Evolutionary conservation across 306 rosid genomes (phyloP), one percentile per base, ranked within the genome.

Genomic region (Quillaja saponaria): DNA sequence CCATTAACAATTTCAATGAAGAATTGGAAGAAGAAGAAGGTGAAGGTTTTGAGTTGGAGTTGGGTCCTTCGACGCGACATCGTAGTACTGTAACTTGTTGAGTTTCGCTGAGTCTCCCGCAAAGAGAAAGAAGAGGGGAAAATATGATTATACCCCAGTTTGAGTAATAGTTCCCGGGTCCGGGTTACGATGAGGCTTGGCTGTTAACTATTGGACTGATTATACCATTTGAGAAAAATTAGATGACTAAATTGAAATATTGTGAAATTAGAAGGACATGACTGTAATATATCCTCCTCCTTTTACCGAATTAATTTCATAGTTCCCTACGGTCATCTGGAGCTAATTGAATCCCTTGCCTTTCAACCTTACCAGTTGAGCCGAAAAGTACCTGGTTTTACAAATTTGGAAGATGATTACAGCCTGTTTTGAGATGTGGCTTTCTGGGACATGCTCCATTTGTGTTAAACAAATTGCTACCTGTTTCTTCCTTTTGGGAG

Each of bases 361-460:
- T 58, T 17, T 38, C 4, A 19, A 56, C 52, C 58, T 48, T 4
- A 13, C 35, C 54, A 34, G 7, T 15, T 15, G 15, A 16, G 25
- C 58, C 7, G 4, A 25, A 34, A 25, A 21, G 25, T 17, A 15
- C 16, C 12, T 4, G 11, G 3, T 16, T 10, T 47, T 47, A 38
- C 31, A 25, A 2, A n/a, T 3, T 47, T 12, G 7, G 82, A 78
- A 0, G 80, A 85, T 58, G 68, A 63, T 62, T 90, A 90, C 78
- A 58, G 77, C 18, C 46, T 37, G 5, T 61, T 87, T 58, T 87
- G 82, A 90, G 61, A 51, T 44, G 19, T 49, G 38, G 52, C 69
- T 54, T 57, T 39, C n/a, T n/a, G 40, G 8, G 61, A 34, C 48
- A 45, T 61, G 68, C 50, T 65, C 16, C 49, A 13, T 63, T 60